Evolutionary conservation across 495 filamentous ascomycete species (phyloP), one percentile per base, ranked within the genome.

Genomic region (Aspergillus egyptiacus): DNA sequence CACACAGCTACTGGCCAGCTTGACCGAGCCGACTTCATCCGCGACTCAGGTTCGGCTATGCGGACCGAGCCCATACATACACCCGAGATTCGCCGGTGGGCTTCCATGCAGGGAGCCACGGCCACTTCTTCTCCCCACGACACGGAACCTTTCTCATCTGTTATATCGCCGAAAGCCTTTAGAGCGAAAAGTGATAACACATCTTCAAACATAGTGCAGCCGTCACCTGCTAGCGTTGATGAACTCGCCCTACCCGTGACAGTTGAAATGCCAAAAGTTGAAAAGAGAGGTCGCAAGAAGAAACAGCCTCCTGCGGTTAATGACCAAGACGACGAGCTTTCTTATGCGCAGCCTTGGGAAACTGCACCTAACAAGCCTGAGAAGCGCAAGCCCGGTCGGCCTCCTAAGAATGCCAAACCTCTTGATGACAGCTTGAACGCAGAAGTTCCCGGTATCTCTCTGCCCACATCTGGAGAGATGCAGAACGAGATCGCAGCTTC

Each of bases 61-160:
- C 51, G 40, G 1, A 53, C 30, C 6, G 55, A 59, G 20, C 25
- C 33, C 6, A 23, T 46, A 10, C 61, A 57, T 0, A 60, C 60
- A 20, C 43, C 40, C 6, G 14, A 46, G 1, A 11, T 42, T 3
- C 56, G 58, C 37, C 46, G 60, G 17, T 57, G 57, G 15, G 59
- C 61, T 13, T 62, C 66, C n/a, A 52, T 63, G 34, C 60, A 70
- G 40, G 48, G 43, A 1, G 37, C 46, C 15, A 32, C 43, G 0
- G 37, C 46, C 15, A 32, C 43, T 9, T 57, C 52, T 32, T 73
- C 70, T 2, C 67, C 70, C 5, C 68, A 71, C 38, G 70, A 73
- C 34, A 73, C 70, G 2, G 60, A 69, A 22, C 70, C 70, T 14
- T 48, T 69, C n/a, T 73, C 69, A 2, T 71, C 70, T 10, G 47